Evolutionary conservation across 345 rosid species (phyloP).

Genomic region (Hibiscus tridactylites): DNA sequence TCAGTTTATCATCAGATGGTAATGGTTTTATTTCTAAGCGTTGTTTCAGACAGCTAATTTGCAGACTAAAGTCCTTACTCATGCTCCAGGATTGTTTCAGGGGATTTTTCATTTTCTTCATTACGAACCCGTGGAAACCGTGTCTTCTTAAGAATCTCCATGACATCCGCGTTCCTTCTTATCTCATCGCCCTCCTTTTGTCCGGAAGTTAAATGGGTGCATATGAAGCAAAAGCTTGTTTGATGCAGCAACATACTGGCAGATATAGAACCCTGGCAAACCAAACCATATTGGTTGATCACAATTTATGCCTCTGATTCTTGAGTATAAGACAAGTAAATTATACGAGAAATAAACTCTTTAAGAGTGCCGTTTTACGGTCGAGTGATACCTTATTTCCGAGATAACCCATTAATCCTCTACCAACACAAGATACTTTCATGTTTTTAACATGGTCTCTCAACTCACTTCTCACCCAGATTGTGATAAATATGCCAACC

Average conservation of each 20-base stretch:
- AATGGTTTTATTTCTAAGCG: not conserved
- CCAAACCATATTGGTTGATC: constrained; percentile 9
- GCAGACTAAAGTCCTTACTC: constrained; percentile 49
- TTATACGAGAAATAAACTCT: not conserved
- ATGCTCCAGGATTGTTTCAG: constrained; percentile 85
- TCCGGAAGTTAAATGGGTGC: constrained; percentile 92
- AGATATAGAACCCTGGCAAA: constrained; percentile 87
- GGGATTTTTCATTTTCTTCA: constrained; percentile 60
- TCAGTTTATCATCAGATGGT: not conserved
- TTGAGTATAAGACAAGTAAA: not conserved
- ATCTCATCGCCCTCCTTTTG: constrained; percentile 95
- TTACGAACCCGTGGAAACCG: constrained; percentile 76
- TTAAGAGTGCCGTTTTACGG: not conserved
- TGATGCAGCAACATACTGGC: constrained; percentile 88
- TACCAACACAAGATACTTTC: constrained; percentile 95
- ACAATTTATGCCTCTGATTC: constrained; percentile 2
- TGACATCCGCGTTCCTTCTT: constrained; percentile 85
- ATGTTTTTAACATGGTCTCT: constrained; percentile 79
- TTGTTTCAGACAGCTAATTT: not conserved
- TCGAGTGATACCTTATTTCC: constrained; percentile 77
- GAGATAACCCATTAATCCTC: constrained; percentile 98
- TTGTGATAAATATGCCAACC: constrained; percentile 92
- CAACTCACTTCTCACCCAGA: constrained; percentile 90
- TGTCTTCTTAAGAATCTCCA: constrained; percentile 93
- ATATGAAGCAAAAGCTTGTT: constrained; percentile 90